Evolutionary conservation across 2,329 filamentous ascomycete genomes (phyloP).

Genomic region (Apiospora hydei): DNA sequence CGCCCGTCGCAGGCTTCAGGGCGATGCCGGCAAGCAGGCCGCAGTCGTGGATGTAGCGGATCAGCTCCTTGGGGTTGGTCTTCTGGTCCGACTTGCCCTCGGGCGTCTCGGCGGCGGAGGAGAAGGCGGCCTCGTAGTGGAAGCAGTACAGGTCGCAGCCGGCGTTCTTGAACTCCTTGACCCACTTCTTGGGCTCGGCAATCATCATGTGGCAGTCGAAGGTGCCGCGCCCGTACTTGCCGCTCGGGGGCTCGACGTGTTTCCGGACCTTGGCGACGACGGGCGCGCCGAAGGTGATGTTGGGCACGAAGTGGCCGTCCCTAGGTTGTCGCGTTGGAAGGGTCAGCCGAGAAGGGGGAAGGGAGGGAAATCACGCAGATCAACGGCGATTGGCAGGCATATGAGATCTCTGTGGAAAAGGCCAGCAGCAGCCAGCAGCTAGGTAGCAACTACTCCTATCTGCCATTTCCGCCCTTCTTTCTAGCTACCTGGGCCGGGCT

Average conservation of each 20-base stretch:
- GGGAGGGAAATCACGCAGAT: neutral
- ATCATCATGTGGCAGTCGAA: conserved; percentile 99
- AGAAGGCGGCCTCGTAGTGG: conserved; percentile 96
- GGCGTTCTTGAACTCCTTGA: conserved; percentile 90
- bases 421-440: conserved; percentile 3
- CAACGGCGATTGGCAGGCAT: neutral
- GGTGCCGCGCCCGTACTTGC: conserved; percentile 79
- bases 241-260: conserved; percentile 79
- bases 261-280: conserved; percentile 93
- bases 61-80: conserved; percentile 84
- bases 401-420: neutral
- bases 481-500: too few species aligned
- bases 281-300: conserved; percentile 95
- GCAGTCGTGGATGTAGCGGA: conserved; percentile 87
- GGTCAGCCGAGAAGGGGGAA: neutral
- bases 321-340: conserved; percentile 50
- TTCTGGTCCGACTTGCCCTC: conserved; percentile 71
- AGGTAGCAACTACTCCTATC: neutral
- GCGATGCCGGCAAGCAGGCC: conserved; percentile 93
- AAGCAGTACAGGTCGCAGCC: conserved; percentile 99
- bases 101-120: conserved; percentile 83
- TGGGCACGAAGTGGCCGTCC: conserved; percentile 99
- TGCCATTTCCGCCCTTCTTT: neutral
- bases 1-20: conserved; percentile 90
- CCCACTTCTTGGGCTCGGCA: conserved; percentile 98